Evolutionary conservation across 2,329 filamentous ascomycete species (phyloP), one percentile per base, ranked within the genome.

Genomic region (Diaporthe citri): DNA sequence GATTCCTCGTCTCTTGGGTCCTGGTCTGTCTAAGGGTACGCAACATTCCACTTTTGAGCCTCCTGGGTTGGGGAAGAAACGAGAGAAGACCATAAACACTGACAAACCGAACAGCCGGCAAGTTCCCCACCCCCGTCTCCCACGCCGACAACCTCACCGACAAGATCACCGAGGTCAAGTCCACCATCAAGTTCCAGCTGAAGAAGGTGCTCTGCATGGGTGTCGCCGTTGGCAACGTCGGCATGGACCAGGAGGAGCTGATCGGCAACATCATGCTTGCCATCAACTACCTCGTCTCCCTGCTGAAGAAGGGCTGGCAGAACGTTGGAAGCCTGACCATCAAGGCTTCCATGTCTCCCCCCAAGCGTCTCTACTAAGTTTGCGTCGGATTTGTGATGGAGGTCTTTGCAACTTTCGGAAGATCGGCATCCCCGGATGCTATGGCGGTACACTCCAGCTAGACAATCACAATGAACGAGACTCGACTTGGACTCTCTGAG

Each of bases 161-260:
- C 91, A 98, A 98, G 93, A 95, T 98, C 91, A 98, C 90, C 90
- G 97, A 99, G 87, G 96, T 99, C 92, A 98, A 98, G 94, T 98
- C 95, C 83, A 99, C 97, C 88, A 98, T 99, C 94, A 99, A 99
- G 94, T 99, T 99, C 94, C 96, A 99, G 93, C 92, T 99, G 85
- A 99, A 99, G 95, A 99, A 99, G 95, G 97, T 99, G 87, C 92
- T 99, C 82, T 99, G 97, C 92, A 96, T 99, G 93, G 97, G 96
- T 94, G 96, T 98, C 86, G 97, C 97, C 82, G 95, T 99, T 85
- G 97, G 97, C 86, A 98, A 99, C 89, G 97, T 99, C 83, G 95
- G 93, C 83, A 99, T 99, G 97, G 94, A 91, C 80, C 90, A 95
- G 90, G 97, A 99, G 85, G 95, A 98, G 91, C 90, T 99, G 81